phyloP scores from a whole-genome alignment of 805 yeast species.

The Teunomyces panamensis region DNA sequence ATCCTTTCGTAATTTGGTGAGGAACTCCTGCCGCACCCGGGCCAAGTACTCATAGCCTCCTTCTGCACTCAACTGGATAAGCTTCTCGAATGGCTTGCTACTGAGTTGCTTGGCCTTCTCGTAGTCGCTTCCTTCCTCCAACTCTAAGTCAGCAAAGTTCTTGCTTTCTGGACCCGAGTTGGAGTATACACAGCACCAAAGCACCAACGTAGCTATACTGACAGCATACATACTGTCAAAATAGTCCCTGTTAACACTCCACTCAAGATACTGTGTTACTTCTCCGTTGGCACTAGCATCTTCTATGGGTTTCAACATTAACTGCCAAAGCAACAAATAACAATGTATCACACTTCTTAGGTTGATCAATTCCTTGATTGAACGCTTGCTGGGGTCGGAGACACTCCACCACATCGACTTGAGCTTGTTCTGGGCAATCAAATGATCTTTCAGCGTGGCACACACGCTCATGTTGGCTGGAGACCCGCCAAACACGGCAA shows the following conservation, averaged over 20 bases:
- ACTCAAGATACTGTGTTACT: slow-evolving; percentile 16
- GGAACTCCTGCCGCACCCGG: slow-evolving; percentile 35
- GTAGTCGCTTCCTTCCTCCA: slow-evolving; percentile 9
- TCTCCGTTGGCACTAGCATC: slow-evolving; percentile 13
- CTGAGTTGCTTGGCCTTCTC: background rate
- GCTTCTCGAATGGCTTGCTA: slow-evolving; percentile 17
- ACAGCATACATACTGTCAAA: slow-evolving; percentile 36
- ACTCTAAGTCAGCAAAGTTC: slow-evolving; percentile 17
- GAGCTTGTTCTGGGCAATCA: slow-evolving; percentile 32
- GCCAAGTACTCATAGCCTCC: slow-evolving; percentile 35
- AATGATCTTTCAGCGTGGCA: slow-evolving; percentile 34
- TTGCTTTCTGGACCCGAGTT: slow-evolving; percentile 32
- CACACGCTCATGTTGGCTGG: slow-evolving; percentile 68
- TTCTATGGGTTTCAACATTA: slow-evolving; percentile 29
- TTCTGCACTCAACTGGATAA: slow-evolving; percentile 30
- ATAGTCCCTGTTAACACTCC: slow-evolving; percentile 35
- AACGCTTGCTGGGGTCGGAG: slow-evolving; percentile 39
- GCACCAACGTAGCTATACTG: slow-evolving; percentile 34
- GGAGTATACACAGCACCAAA: slow-evolving; percentile 40
- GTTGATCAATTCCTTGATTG: slow-evolving; percentile 28
- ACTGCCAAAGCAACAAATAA: slow-evolving; percentile 39
- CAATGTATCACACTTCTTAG: slow-evolving; percentile 37
- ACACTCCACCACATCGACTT: slow-evolving; percentile 35
- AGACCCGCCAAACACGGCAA: slow-evolving; percentile 76
- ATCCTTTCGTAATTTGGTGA: slow-evolving; percentile 21